Evolutionary conservation across 2,329 filamentous ascomycete species (phyloP), one percentile per base, ranked within the genome.

Genomic region (Aureobasidium uvarum): DNA sequence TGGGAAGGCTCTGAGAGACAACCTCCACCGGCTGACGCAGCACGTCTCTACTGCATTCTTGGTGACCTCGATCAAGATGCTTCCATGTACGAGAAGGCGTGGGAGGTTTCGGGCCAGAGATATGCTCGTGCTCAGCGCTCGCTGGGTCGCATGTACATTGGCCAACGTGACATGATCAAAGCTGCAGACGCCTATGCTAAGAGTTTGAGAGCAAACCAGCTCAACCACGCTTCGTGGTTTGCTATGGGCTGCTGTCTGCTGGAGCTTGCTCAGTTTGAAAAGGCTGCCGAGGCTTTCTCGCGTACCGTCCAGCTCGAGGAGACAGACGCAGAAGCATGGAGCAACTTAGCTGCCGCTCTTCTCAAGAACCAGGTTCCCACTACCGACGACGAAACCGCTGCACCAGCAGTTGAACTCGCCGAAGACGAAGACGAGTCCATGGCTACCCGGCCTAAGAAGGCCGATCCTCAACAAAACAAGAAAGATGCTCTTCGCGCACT

Each of bases 301-400:
- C 85, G 92, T 25, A 89, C 89, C 10, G 93, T 99, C 13, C 87
- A 90, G 70, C 84, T 91, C 13, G 95, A 96, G 55, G 93, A 96
- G 31, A 88, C 89, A 62, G 93, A 97, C 73, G 94, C 93, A 0
- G 87, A 96, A 73, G 92, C 91, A 0, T 99, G 95, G 92, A 96
- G 90, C 72, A 99, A 99, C 73, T 83, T 99, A 25, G 95, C 93
- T 0, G 92, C 90, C 1, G 89, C 94, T 0, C 83, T 98, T 1
- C 85, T 91, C 65, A 70, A 55, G 58, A 48, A 59, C 33, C 64
- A 71, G 41, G 56, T 65, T 4, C 51, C 75, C 5, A 54, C 60
- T 13, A 33, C 41, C 41, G 54, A 67, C 8, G 65, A 66, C 4
- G 66, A 70, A 16, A 11, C 45, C 18, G 39, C 25, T 6, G 38